phyloP scores from a whole-genome alignment of 225 moss, liverwort and hornwort species.

The Pseudoscleropodium purum region DNA sequence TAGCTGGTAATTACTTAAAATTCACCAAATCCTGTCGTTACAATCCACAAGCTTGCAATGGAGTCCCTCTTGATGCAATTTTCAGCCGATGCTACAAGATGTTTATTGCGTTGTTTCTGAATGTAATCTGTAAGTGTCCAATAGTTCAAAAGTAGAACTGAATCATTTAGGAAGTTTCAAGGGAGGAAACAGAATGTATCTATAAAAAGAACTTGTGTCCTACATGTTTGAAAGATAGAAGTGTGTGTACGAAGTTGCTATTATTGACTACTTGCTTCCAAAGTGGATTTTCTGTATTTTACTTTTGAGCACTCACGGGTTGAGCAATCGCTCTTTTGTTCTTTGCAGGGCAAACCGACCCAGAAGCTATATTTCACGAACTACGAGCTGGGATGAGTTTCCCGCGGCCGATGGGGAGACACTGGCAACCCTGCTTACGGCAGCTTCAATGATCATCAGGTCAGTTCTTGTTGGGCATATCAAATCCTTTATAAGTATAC shows the following conservation, averaged over 20 bases:
- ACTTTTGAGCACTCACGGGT: background rate
- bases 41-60: background rate
- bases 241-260: background rate
- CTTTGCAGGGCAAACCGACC: conserved; percentile 77
- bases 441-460: conserved; percentile 82
- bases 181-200: background rate
- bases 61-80: background rate
- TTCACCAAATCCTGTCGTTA: background rate
- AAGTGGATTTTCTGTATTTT: background rate
- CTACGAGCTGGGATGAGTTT: conserved; percentile 82
- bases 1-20: background rate
- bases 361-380: conserved; percentile 79
- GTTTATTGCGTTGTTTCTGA: background rate
- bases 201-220: background rate
- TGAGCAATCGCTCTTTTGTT: background rate
- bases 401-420: conserved; percentile 84
- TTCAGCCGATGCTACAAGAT: background rate
- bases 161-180: background rate
- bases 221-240: background rate
- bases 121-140: background rate
- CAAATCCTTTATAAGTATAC: background rate
- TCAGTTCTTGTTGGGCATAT: background rate
- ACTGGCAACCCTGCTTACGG: conserved; percentile 77
- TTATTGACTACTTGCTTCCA: background rate
- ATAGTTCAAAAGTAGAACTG: background rate